A percentile compares a stretch with the other conserved stretches of the same genome.
These are phyloP conservation scores for Mycena albidolilacea DNA, from an alignment of 768 basidiomycete genomes.

Conservation along the genomic window DNA sequence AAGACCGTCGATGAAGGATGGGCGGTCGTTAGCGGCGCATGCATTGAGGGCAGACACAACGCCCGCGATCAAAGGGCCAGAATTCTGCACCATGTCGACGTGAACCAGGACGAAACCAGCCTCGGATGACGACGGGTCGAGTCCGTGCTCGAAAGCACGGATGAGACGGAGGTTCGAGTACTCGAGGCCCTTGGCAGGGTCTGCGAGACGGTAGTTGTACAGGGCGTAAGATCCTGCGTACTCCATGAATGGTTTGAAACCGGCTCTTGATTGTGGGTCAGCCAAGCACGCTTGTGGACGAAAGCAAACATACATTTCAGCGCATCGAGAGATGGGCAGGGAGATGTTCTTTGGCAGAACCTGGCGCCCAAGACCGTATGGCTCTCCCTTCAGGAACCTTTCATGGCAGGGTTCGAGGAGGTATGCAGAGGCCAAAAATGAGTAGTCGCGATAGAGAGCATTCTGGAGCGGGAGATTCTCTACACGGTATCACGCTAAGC, in stretches of 20 bases:
- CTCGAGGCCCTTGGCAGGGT: constrained; percentile 43
- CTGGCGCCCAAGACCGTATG: constrained; percentile 47
- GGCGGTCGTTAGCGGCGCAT: constrained; percentile 39
- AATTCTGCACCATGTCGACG: constrained; percentile 49
- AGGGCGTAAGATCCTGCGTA: constrained; percentile 51
- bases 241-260: constrained; percentile 51
- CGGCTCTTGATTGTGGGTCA: constrained; percentile 28
- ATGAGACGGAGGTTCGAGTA: constrained; percentile 51
- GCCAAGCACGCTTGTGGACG: background rate
- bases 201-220: constrained; percentile 43
- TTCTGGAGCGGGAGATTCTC: constrained; percentile 42
- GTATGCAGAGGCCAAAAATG: constrained; percentile 50
- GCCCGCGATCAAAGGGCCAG: constrained; percentile 44
- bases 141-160: constrained; percentile 50
- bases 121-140: constrained; percentile 44
- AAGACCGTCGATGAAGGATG: constrained; percentile 43
- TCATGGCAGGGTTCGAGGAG: constrained; percentile 50
- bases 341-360: constrained; percentile 45
- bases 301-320: constrained; percentile 40
- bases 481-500: background rate
- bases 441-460: constrained; percentile 47
- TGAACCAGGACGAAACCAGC: constrained; percentile 47
- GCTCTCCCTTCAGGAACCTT: constrained; percentile 43
- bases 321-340: constrained; percentile 46
- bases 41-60: constrained; percentile 44